Evolutionary conservation across 2,329 filamentous ascomycete genomes (phyloP).

Genomic region (Aspergillus clavatus): DNA sequence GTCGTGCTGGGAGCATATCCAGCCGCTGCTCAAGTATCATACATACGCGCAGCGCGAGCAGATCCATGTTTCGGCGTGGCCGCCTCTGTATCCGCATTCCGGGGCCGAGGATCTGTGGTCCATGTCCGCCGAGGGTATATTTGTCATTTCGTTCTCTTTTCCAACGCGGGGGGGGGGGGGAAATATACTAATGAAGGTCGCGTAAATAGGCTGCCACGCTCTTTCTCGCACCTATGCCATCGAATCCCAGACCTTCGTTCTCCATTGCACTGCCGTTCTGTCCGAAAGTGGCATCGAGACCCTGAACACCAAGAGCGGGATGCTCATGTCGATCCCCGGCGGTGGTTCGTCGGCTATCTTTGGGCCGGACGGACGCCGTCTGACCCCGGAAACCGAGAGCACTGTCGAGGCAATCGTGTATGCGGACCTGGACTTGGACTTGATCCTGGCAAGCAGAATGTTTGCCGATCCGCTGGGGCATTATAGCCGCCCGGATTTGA

Average conservation of each 20-base stretch:
- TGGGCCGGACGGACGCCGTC: slow-evolving; percentile 48
- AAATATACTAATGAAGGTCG: no score
- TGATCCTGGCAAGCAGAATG: slow-evolving; percentile 31
- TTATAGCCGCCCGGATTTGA: not conserved
- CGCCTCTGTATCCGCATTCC: slow-evolving; percentile 23
- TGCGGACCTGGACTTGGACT: slow-evolving; percentile 45
- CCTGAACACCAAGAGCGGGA: slow-evolving; percentile 40
- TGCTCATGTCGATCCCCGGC: slow-evolving; percentile 38
- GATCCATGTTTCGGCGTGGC: slow-evolving; percentile 50
- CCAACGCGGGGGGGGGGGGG: not conserved
- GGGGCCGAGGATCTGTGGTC: slow-evolving; percentile 23
- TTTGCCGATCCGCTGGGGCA: not conserved
- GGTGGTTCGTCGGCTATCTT: slow-evolving; percentile 47
- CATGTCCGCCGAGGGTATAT: slow-evolving; percentile 28
- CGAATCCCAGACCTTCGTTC: slow-evolving; percentile 52
- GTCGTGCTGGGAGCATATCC: slow-evolving; percentile 50
- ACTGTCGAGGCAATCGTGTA: slow-evolving; percentile 46
- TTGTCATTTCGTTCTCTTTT: not conserved
- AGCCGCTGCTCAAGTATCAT: slow-evolving; percentile 49
- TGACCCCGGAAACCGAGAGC: slow-evolving; percentile 36
- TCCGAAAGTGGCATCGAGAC: slow-evolving; percentile 41
- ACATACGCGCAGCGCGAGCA: slow-evolving; percentile 42
- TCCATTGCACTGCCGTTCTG: slow-evolving; percentile 50
- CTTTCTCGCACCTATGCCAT: slow-evolving; percentile 54
- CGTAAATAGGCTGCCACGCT: slow-evolving; percentile 31